Evolutionary conservation across 257 asterid species (phyloP).

Genomic region (Solanum chilense): DNA sequence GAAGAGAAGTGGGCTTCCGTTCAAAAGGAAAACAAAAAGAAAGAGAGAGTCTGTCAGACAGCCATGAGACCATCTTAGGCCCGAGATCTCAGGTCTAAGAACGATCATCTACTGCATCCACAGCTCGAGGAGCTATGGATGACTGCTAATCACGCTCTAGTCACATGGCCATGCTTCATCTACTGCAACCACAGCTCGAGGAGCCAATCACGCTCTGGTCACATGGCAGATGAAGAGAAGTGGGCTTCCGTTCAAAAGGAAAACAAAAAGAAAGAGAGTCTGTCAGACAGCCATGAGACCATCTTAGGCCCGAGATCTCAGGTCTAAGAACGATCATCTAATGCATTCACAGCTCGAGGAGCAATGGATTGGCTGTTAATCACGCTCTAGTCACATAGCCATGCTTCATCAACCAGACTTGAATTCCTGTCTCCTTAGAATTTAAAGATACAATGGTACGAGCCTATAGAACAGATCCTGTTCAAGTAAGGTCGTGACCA

Average conservation of each 20-base stretch:
- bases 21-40: neutral
- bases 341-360: no score
- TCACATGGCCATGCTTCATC: no score
- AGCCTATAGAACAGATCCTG: neutral
- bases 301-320: no score
- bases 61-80: neutral
- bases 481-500: neutral
- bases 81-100: neutral
- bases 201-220: neutral
- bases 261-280: no score
- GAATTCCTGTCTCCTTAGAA: slow-evolving; percentile 4
- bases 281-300: no score
- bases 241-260: no score
- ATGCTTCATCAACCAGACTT: slow-evolving; percentile 4
- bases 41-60: neutral
- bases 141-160: no score
- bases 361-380: neutral
- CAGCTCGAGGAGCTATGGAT: neutral
- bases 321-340: neutral
- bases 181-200: no score
- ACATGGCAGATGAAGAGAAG: neutral
- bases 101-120: neutral
- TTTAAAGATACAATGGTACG: neutral
- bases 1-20: no score
- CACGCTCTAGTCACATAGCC: slow-evolving; percentile 3